phyloP scores from a whole-genome alignment of 345 rosid genomes.

The Eucalyptus erythrocorys region DNA sequence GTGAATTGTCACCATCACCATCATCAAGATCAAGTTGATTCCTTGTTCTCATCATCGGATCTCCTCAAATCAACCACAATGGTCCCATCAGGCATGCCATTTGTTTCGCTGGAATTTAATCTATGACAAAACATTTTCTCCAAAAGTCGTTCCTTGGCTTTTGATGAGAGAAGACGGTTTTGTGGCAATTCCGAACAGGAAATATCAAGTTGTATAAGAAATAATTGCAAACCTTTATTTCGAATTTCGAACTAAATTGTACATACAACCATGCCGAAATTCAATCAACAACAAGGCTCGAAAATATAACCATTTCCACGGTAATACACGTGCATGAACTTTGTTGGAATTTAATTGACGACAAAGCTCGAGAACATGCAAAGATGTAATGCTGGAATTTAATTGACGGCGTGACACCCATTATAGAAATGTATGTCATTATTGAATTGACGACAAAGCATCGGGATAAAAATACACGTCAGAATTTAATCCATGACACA shows the following conservation, averaged over 20 bases:
- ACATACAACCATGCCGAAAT: rapidly evolving
- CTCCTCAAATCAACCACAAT: no score
- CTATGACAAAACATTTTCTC: rapidly evolving
- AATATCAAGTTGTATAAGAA: rapidly evolving
- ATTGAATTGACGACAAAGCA: rapidly evolving
- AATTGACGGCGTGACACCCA: no score
- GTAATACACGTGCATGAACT: rapidly evolving
- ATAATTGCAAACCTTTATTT: no score
- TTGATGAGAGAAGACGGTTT: rapidly evolving
- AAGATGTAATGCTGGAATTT: no score
- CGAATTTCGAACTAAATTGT: rapidly evolving
- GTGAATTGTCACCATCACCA: no score
- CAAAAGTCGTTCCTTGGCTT: rapidly evolving
- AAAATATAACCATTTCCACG: no score
- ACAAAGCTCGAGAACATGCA: no score
- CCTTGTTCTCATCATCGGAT: rapidly evolving
- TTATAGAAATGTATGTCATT: rapidly evolving
- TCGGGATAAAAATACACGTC: rapidly evolving
- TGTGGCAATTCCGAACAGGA: rapidly evolving
- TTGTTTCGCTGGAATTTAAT: rapidly evolving
- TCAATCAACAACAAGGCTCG: no score
- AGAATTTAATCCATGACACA: no score
- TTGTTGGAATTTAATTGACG: no score
- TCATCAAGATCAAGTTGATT: no score
- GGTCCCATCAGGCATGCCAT: rapidly evolving